A percentile compares a stretch with the other conserved stretches of the same genome.
Evolutionary conservation across 495 filamentous ascomycete species (phyloP).

Genomic region (Lasiosphaeris hirsuta): DNA sequence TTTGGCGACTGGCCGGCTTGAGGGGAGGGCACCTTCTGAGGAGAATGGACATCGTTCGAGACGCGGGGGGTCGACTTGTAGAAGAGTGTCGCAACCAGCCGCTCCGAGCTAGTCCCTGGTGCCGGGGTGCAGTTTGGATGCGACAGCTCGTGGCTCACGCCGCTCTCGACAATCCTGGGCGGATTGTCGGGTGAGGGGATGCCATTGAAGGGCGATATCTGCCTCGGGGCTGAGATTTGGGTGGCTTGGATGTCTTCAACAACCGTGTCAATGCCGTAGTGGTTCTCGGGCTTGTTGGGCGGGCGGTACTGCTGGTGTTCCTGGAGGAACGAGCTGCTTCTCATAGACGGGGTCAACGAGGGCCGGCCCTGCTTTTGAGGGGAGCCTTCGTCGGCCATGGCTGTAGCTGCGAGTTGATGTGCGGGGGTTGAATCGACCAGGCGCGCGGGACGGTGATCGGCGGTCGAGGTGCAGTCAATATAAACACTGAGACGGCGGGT

Average conservation of each 20-base stretch:
- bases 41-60: constrained; percentile 32
- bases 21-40: constrained; percentile 24
- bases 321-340: constrained; percentile 65
- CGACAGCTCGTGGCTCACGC: constrained; percentile 53
- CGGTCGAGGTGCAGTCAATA: too few species aligned
- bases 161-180: constrained; percentile 54
- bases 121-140: constrained; percentile 54
- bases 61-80: constrained; percentile 50
- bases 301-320: constrained; percentile 75
- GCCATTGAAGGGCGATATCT: constrained; percentile 47
- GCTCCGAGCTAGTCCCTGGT: constrained; percentile 36
- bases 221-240: constrained; percentile 34
- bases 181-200: constrained; percentile 50
- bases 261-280: constrained; percentile 54
- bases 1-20: constrained; percentile 23
- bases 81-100: constrained; percentile 64
- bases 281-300: constrained; percentile 48
- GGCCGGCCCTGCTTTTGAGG: constrained; percentile 38
- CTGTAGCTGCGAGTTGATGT: background rate
- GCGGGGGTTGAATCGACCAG: too few species aligned
- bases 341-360: constrained; percentile 48
- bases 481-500: too few species aligned
- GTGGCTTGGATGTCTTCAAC: constrained; percentile 44
- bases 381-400: constrained; percentile 35
- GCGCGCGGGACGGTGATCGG: too few species aligned